phyloP scores from a whole-genome alignment of 2,329 filamentous ascomycete species.

The Aspergillus pseudoterreus region DNA sequence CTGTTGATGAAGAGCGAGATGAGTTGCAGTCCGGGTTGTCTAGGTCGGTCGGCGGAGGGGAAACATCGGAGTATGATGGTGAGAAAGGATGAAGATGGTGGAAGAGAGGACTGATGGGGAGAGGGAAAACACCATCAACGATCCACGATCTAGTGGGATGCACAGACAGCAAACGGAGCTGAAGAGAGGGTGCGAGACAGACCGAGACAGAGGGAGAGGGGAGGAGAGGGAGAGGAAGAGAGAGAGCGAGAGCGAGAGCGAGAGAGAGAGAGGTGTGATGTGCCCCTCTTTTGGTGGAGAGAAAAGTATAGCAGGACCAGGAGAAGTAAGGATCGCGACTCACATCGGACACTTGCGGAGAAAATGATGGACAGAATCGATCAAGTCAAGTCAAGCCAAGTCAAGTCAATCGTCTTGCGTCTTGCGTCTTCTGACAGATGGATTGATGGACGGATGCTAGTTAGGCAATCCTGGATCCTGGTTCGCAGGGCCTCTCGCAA shows the following conservation, averaged over 20 bases:
- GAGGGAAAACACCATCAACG: slow-evolving; percentile 2
- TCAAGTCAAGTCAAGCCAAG: too few relatives aligned
- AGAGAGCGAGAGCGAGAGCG: background rate
- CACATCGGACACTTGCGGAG: too few relatives aligned
- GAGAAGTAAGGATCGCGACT: too few relatives aligned
- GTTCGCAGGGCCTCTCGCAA: slow-evolving; percentile 12
- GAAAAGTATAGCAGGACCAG: too few relatives aligned
- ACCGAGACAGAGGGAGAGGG: background rate
- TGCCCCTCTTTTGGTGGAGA: too few relatives aligned
- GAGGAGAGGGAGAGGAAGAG: background rate
- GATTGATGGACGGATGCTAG: slow-evolving; percentile 4
- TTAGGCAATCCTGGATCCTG: slow-evolving; percentile 7
- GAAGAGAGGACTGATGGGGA: slow-evolving; percentile 1
- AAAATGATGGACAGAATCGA: background rate
- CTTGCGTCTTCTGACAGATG: slow-evolving; percentile 10
- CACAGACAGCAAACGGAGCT: slow-evolving; percentile 5
- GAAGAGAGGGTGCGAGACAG: too few relatives aligned
- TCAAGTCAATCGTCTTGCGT: background rate
- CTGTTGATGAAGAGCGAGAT: background rate
- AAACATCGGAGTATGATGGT: background rate
- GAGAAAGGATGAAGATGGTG: slow-evolving; percentile 1
- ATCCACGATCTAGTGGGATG: slow-evolving; percentile 4
- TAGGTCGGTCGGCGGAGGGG: background rate
- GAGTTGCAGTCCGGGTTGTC: background rate
- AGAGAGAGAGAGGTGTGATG: too few relatives aligned